Evolutionary conservation across 257 asterid genomes (phyloP).

Genomic region (Nicotiana benthamiana): DNA sequence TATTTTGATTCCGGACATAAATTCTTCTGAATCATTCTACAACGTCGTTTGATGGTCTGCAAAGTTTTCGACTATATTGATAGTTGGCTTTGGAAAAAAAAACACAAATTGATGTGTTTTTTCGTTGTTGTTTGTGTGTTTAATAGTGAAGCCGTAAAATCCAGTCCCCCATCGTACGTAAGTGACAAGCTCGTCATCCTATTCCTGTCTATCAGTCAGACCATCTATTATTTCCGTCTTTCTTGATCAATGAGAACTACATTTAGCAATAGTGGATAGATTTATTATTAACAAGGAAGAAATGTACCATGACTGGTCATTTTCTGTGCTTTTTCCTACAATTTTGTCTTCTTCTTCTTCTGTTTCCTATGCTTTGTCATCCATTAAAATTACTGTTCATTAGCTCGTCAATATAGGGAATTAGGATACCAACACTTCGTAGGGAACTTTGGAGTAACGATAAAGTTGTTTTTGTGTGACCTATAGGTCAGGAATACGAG

Average conservation of each 20-base stretch:
- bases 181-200: background rate
- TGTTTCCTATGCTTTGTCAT: background rate
- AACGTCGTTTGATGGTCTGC: too few species aligned
- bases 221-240: background rate
- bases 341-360: background rate
- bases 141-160: background rate
- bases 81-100: too few species aligned
- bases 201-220: background rate
- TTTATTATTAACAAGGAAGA: background rate
- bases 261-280: background rate
- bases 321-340: background rate
- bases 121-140: background rate
- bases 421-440: background rate
- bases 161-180: background rate
- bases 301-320: background rate
- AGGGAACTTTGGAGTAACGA: too few species aligned
- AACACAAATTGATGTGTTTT: background rate
- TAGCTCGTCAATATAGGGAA: background rate
- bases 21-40: too few species aligned
- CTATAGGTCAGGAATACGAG: too few species aligned
- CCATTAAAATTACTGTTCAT: background rate
- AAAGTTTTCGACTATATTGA: too few species aligned
- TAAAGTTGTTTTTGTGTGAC: too few species aligned
- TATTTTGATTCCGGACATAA: too few species aligned
- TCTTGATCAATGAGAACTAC: background rate